Evolutionary conservation across 371 early-diverging fungal genomes (phyloP).

Genomic region (Rhizopus delemar): DNA sequence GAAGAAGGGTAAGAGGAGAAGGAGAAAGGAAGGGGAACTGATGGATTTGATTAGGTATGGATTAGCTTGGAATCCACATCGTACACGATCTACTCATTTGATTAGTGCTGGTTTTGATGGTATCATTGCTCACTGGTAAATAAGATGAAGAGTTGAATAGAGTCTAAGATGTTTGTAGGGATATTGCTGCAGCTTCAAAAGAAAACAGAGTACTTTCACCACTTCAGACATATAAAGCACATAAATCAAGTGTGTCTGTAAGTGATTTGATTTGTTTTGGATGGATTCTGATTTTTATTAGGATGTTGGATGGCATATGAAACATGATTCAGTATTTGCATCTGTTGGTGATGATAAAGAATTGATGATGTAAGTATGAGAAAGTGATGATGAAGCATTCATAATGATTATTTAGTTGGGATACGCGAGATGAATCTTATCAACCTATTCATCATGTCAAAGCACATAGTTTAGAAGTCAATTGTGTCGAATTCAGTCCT

Average conservation of each 20-base stretch:
- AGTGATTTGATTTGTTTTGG: background rate
- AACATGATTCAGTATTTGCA: slow-evolving; percentile 83
- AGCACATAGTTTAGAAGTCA: slow-evolving; percentile 91
- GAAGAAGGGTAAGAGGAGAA: slow-evolving; percentile 80
- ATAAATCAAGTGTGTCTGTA: slow-evolving; percentile 88
- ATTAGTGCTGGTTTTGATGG: slow-evolving; percentile 87
- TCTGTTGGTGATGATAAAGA: slow-evolving; percentile 95
- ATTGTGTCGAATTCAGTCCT: slow-evolving; percentile 94
- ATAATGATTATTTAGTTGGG: slow-evolving; percentile 61
- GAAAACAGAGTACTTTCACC: slow-evolving; percentile 75
- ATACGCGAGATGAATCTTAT: slow-evolving; percentile 52
- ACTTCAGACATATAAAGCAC: slow-evolving; percentile 72
- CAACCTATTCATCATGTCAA: slow-evolving; percentile 70
- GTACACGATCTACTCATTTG: slow-evolving; percentile 64
- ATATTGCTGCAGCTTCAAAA: slow-evolving; percentile 45
- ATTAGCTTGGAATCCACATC: slow-evolving; percentile 73
- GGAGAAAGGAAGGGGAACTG: background rate
- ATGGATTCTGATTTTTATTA: slow-evolving; percentile 22
- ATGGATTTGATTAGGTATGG: slow-evolving; percentile 57
- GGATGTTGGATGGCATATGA: slow-evolving; percentile 93
- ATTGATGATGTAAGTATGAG: slow-evolving; percentile 71
- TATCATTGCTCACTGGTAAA: slow-evolving; percentile 73
- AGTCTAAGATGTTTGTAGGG: slow-evolving; percentile 7
- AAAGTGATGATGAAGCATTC: background rate
- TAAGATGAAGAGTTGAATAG: slow-evolving; percentile 1